Percentiles rank a stretch among this genome's conserved stretches.
phyloP scores from a whole-genome alignment of 352 stramenopile genomes.

The Peronosclerospora sorghi region DNA sequence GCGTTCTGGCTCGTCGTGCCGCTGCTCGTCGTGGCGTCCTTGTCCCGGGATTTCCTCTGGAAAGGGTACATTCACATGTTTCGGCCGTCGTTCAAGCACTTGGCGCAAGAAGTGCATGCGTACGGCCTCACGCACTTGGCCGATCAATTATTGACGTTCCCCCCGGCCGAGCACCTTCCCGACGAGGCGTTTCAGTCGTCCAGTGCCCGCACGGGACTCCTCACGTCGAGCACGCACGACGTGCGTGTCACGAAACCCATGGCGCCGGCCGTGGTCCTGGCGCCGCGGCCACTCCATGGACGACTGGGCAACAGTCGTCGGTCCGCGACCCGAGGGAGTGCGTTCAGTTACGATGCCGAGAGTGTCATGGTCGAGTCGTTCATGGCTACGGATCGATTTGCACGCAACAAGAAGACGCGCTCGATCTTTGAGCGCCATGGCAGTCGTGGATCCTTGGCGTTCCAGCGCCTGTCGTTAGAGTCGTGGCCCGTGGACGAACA shows the following conservation, averaged over 20 bases:
- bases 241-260: conserved; percentile 17
- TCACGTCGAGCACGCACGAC: conserved; percentile 20
- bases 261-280: conserved; percentile 21
- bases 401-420: conserved; percentile 27
- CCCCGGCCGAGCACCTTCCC: conserved; percentile 61
- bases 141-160: conserved; percentile 65
- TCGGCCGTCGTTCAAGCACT: conserved; percentile 71
- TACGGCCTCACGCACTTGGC: conserved; percentile 51
- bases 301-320: conserved; percentile 24
- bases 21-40: conserved; percentile 51
- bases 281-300: conserved; percentile 15
- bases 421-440: conserved; percentile 69
- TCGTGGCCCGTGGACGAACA: not conserved
- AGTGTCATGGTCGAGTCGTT: conserved; percentile 85
- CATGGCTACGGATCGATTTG: conserved; percentile 68
- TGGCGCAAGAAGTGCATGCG: conserved; percentile 75
- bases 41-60: conserved; percentile 72
- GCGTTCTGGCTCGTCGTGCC: conserved; percentile 73
- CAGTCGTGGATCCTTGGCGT: conserved; percentile 75
- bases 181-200: conserved; percentile 20
- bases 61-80: conserved; percentile 81
- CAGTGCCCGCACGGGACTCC: conserved; percentile 8
- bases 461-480: conserved; percentile 40
- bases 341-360: conserved; percentile 84
- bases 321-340: conserved; percentile 44